Evolutionary conservation across 2,329 filamentous ascomycete species (phyloP), one percentile per base, ranked within the genome.

Genomic region (Pseudopithomyces chartarum): DNA sequence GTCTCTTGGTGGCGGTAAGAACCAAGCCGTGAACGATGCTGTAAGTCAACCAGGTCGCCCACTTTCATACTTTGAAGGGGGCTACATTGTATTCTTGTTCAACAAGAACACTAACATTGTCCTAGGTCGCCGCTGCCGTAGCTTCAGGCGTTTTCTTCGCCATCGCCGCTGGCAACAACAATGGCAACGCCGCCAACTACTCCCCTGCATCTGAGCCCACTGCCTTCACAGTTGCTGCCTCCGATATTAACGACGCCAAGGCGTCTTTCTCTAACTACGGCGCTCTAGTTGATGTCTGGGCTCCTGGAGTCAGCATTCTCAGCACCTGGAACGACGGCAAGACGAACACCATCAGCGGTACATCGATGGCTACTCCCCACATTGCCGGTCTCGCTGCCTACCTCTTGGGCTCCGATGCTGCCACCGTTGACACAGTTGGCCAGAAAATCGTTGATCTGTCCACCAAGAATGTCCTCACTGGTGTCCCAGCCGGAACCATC

Each of bases 311-410:
- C 26, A 52, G 63, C 0, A 62, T 79, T 19, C 76, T 78, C 1
- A 82, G 79, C 65, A 79, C 84, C 29, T 85, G 60, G 61, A 66
- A 63, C 36, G 56, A 79, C 33, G 72, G 74, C 42, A 71, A 69
- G 3, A 70, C 63, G 71, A 77, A 76, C 51, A 79, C 73, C 47
- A 80, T 86, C 62, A 82, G 80, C 12, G 87, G 86, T 15, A 89
- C 87, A 6, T 85, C 81, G 36, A 88, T 88, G 86, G 87, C 88
- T 33, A 83, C 83, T n/a, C 89, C 88, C 5, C 88, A 90, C 70
- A 80, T 91, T 52, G 82, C 85, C 34, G 89, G 89, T 51, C 79
- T 91, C 11, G 86, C 84, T 22, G 88, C 88, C 33, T 91, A 90
- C 75, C 78, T 91, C 43, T 85, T 90, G 77, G 73, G 74, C 11